Base-by-base conservation (phyloP, 352 stramenopile genomes). In the Globisporangium cylindrosporum region DNA sequence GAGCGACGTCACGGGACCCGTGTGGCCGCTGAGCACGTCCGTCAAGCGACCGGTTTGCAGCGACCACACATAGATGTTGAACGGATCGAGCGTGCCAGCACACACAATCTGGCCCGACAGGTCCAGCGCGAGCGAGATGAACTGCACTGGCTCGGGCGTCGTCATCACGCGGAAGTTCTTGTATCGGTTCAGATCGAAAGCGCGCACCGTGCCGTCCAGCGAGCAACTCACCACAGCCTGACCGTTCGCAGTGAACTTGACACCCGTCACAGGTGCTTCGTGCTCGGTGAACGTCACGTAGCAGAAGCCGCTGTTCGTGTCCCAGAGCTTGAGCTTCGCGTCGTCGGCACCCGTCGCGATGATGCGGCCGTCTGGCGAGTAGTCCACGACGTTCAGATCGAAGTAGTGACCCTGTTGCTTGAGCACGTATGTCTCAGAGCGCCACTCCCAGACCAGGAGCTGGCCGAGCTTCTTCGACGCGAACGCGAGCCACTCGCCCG, bases 391-490 rank as follows among this genome's bases (percentile, higher is more conserved):
- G 70, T 98, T 98, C 69, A 99, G 90, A 68, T 98, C 97, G 73
- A 99, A 99, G 62, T 97, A 98, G 84, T 99, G 98, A 56, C 98
- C 98, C 70, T 99, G 97, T 79, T 99, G 98, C 79, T 99, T 99
- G 14, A 99, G 82, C 54, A 99, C 95, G 70, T 99, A 99, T 24
- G 97, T 99, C 87, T 99, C 98, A 0, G 93, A 98, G 66, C 98
- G 87, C 98, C 98, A 99, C 73, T 99, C 98, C 98, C 98, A 99
- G 38, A 99, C 97, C 20, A 99, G 83, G 29, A 99, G 77, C 82
- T 99, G 98, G n/a, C 98, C 97, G n/a, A 98, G 94, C 60, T 97
- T 95, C 46, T 96, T 92, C 64, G 93, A 99, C 15, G 95, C 98
- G 64, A 99, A 97, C 14, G 97, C 98, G 55, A 99, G 82, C 98